phyloP scores from a whole-genome alignment of 805 yeast species.

The Candida rishiriensis region DNA sequence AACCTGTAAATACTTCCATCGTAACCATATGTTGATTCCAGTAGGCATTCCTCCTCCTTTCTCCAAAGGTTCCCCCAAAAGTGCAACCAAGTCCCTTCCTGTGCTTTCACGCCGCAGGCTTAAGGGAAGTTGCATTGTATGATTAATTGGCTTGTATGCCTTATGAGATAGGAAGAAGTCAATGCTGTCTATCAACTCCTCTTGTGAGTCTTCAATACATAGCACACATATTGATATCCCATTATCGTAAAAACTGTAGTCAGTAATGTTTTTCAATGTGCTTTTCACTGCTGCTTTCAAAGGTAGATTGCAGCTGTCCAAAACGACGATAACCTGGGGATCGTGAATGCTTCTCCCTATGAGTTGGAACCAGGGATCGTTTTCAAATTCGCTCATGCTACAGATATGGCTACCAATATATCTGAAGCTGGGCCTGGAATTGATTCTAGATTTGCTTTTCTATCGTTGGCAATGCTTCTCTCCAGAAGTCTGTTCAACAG shows the following conservation, averaged over 20 bases:
- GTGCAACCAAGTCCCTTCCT: conserved; percentile 28
- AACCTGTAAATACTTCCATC: conserved; percentile 34
- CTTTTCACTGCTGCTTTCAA: conserved; percentile 1
- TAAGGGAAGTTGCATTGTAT: conserved; percentile 9
- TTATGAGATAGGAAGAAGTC: conserved; percentile 30
- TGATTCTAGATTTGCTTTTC: too few relatives aligned
- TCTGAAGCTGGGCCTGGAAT: too few relatives aligned
- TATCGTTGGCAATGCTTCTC: too few relatives aligned
- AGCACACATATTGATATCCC: conserved; percentile 20
- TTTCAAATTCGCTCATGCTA: neutral
- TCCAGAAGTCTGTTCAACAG: too few relatives aligned
- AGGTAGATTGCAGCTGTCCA: neutral
- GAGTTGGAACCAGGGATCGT: conserved; percentile 5
- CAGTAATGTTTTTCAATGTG: conserved; percentile 4
- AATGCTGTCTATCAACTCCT: conserved; percentile 27
- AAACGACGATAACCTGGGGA: neutral
- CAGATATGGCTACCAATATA: too few relatives aligned
- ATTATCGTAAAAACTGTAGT: conserved; percentile 18
- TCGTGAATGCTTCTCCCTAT: conserved; percentile 1
- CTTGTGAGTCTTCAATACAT: conserved; percentile 1
- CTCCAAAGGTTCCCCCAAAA: conserved; percentile 36
- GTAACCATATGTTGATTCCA: conserved; percentile 36
- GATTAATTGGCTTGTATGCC: conserved; percentile 10
- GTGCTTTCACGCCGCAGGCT: too few relatives aligned
- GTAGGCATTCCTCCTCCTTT: conserved; percentile 36